Conservation (phyloP, 768 basidiomycete genomes). For the Phaffia tasmanica region DNA sequence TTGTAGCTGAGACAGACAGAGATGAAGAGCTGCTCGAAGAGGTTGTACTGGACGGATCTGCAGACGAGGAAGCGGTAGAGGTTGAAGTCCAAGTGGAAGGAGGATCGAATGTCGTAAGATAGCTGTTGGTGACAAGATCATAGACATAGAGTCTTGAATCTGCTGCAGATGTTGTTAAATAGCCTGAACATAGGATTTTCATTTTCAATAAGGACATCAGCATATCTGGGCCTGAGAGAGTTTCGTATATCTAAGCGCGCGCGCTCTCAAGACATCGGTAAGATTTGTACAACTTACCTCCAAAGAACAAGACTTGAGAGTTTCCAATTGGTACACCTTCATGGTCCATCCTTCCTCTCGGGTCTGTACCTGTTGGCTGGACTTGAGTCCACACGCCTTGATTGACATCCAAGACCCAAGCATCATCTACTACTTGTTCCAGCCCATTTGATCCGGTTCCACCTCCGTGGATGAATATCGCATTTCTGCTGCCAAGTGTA, state of each 20-base stretch:
- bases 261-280: background rate
- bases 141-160: constrained; percentile 22
- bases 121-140: constrained; percentile 22
- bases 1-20: background rate
- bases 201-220: background rate
- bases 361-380: constrained; percentile 15
- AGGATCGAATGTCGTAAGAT: constrained; percentile 18
- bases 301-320: constrained; percentile 24
- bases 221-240: background rate
- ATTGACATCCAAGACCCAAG: constrained; percentile 19
- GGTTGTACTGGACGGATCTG: background rate
- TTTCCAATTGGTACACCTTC: constrained; percentile 17
- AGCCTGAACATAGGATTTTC: constrained; percentile 6
- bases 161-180: constrained; percentile 16
- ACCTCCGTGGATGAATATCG: constrained; percentile 16
- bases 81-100: constrained; percentile 8
- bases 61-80: background rate
- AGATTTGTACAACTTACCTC: constrained; percentile 5
- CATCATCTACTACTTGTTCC: constrained; percentile 13
- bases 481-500: constrained; percentile 17
- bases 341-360: constrained; percentile 8
- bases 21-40: background rate
- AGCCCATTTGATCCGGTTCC: constrained; percentile 19
- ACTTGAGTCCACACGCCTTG: constrained; percentile 6
- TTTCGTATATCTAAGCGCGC: background rate